These are phyloP conservation scores for Murraya koenigii DNA, from an alignment of 345 rosid genomes.

Conservation along the genomic window DNA sequence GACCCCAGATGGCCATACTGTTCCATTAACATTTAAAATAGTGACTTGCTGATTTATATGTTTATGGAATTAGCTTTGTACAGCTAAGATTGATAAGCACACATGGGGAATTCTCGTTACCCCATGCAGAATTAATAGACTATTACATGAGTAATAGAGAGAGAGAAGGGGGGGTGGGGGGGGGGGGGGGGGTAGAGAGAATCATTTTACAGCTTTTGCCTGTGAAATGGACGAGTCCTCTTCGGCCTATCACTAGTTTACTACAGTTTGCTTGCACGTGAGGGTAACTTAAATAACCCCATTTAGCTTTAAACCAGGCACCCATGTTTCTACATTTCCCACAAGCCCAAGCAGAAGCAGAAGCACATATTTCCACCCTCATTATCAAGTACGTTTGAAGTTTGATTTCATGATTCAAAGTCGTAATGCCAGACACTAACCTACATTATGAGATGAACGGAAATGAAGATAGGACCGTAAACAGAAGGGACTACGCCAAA, in stretches of 20 bases:
- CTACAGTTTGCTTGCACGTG: background rate
- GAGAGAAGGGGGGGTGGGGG: too few relatives aligned
- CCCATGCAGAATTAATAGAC: background rate
- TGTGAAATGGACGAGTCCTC: background rate
- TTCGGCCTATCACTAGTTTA: background rate
- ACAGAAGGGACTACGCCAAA: background rate
- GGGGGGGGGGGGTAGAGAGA: too few relatives aligned
- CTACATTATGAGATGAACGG: background rate
- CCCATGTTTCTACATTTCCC: background rate
- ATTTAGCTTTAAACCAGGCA: background rate
- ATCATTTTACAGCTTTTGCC: too few relatives aligned
- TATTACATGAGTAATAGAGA: too few relatives aligned
- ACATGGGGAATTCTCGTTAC: background rate
- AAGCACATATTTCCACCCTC: background rate
- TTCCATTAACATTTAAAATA: background rate
- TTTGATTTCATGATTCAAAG: background rate
- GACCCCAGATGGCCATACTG: conserved; percentile 9
- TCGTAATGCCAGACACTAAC: background rate
- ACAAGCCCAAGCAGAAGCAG: too few relatives aligned
- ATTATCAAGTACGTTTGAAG: background rate
- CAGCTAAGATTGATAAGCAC: background rate
- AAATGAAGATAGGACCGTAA: background rate
- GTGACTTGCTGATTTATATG: background rate
- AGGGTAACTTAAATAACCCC: background rate
- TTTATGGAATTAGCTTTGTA: background rate